Percentiles rank a stretch among this genome's conserved stretches.
Evolutionary conservation across 257 asterid species (phyloP).

Genomic region (Galeopsis tetrahit): DNA sequence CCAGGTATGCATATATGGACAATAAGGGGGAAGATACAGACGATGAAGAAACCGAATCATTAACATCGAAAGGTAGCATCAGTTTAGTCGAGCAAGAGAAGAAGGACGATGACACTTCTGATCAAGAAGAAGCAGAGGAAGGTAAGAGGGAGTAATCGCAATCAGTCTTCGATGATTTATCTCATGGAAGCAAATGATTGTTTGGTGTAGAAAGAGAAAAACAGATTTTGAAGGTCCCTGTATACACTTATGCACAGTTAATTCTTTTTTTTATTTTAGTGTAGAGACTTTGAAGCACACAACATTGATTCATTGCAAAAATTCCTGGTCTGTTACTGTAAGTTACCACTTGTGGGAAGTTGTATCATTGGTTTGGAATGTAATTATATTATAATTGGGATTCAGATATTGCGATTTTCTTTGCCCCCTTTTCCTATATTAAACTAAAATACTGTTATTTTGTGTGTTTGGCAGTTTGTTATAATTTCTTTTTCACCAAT

Average conservation of each 20-base stretch:
- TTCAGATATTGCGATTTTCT: constrained; percentile 24
- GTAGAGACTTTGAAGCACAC: constrained; percentile 43
- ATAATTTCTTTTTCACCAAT: not conserved
- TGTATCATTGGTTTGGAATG: constrained; percentile 39
- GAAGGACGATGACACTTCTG: constrained; percentile 56
- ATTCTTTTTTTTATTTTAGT: constrained; percentile 26
- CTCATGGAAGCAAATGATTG: constrained; percentile 26
- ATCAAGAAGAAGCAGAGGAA: constrained; percentile 62
- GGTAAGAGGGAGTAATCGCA: constrained; percentile 58
- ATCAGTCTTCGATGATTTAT: constrained; percentile 11
- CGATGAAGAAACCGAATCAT: constrained; percentile 77
- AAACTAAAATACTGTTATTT: not conserved
- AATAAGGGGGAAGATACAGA: constrained; percentile 69
- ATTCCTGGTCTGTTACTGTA: constrained; percentile 22
- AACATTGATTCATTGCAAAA: constrained; percentile 33
- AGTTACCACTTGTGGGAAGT: constrained; percentile 24
- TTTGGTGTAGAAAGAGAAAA: not conserved
- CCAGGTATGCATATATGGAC: constrained; percentile 90
- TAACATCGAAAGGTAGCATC: constrained; percentile 75
- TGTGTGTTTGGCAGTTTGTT: constrained; percentile 20
- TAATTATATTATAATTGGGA: constrained; percentile 32
- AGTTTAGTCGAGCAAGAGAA: constrained; percentile 64
- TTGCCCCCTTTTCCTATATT: not conserved
- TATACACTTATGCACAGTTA: constrained; percentile 22
- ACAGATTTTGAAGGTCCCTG: constrained; percentile 15